A percentile compares a stretch with the other conserved stretches of the same genome.
Evolutionary conservation across 2,329 filamentous ascomycete genomes (phyloP).

Genomic region (Colletotrichum camelliae): DNA sequence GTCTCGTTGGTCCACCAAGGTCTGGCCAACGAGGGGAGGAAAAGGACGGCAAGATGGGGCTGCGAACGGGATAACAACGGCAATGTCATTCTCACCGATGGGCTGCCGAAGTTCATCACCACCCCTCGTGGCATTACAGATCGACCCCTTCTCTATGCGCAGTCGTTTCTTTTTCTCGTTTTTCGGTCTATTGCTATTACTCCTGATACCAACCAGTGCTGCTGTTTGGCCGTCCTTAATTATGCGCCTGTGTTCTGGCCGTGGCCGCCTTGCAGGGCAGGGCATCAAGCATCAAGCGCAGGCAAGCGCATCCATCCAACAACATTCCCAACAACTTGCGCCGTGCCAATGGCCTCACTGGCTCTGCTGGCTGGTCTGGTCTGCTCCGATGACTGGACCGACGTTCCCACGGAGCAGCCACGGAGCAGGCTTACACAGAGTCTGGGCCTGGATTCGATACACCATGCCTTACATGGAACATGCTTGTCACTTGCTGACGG

Average conservation of each 20-base stretch:
- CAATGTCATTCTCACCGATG: background rate
- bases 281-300: background rate
- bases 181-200: background rate
- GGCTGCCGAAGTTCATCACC: background rate
- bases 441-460: background rate
- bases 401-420: background rate
- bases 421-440: conserved; percentile 2
- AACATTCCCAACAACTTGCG: background rate
- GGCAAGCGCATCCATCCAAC: background rate
- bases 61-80: background rate
- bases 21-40: background rate
- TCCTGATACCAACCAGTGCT: background rate
- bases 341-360: background rate
- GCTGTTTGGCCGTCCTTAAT: background rate
- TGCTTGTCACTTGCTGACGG: background rate
- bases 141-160: background rate
- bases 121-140: background rate
- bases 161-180: background rate
- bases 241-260: background rate
- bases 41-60: background rate
- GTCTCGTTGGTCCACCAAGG: background rate
- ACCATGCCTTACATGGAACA: background rate
- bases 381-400: background rate
- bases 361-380: background rate
- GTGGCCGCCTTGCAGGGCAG: background rate